Evolutionary conservation across 768 basidiomycete species (phyloP).

Genomic region (Mycena galericulata): DNA sequence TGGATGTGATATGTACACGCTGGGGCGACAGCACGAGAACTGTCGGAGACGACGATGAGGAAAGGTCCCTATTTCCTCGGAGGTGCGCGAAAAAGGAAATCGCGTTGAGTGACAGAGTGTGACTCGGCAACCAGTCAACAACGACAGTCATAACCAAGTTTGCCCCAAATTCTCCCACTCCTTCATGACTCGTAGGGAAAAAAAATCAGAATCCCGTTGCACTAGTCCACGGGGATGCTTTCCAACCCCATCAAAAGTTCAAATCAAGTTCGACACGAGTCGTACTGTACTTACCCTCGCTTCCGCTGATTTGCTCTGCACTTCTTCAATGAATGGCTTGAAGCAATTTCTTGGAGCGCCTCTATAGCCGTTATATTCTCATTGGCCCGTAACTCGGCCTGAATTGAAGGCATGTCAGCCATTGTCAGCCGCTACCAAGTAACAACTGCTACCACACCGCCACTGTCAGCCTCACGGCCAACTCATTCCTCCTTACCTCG

Average conservation of each 20-base stretch:
- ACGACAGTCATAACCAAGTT: no score
- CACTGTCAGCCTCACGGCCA: conserved; percentile 21
- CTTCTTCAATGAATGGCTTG: neutral
- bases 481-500: conserved; percentile 13
- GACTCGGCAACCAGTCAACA: no score
- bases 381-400: neutral
- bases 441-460: neutral
- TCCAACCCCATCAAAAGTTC: no score
- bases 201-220: no score
- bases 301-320: neutral
- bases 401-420: conserved; percentile 17
- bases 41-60: neutral
- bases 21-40: neutral
- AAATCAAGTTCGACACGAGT: neutral
- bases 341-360: neutral
- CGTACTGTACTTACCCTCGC: neutral
- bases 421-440: conserved; percentile 24
- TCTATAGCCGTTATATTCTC: neutral
- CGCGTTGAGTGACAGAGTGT: neutral
- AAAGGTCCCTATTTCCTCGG: conserved; percentile 14
- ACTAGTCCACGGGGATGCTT: no score
- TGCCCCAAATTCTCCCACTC: no score
- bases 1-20: conserved; percentile 21
- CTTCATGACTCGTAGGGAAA: no score
- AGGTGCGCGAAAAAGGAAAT: conserved; percentile 5